Conservation (phyloP, 2,329 filamentous ascomycete species). For the Talaromyces marneffei region DNA sequence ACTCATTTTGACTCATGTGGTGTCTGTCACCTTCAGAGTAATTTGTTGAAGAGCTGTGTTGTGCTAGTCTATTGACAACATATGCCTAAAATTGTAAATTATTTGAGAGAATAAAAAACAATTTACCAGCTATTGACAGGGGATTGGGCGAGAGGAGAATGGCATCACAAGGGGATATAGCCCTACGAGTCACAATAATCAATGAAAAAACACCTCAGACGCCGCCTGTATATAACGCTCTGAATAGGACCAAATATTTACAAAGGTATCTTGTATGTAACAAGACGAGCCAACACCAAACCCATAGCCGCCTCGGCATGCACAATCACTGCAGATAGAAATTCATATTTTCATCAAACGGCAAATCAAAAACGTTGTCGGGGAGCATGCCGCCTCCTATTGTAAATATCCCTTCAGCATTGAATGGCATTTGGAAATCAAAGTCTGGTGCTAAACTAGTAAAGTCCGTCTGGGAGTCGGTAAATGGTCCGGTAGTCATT, state of each 20-base stretch:
- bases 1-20: slow-evolving; percentile 3
- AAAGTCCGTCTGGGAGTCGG: slow-evolving; percentile 18
- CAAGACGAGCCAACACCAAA: too few species aligned
- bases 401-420: slow-evolving; percentile 26
- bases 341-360: slow-evolving; percentile 13
- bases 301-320: too few species aligned
- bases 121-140: not conserved
- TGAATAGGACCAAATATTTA: not conserved
- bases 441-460: slow-evolving; percentile 23
- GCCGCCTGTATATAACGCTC: not conserved
- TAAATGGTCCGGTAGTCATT: slow-evolving; percentile 16
- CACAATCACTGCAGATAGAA: slow-evolving; percentile 5
- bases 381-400: slow-evolving; percentile 30
- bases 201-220: not conserved
- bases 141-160: not conserved
- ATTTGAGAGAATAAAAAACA: too few species aligned
- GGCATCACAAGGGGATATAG: not conserved
- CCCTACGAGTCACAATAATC: not conserved
- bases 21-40: not conserved
- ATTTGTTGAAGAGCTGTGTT: not conserved
- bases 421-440: slow-evolving; percentile 23
- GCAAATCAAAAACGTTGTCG: slow-evolving; percentile 26
- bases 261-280: not conserved
- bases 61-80: not conserved
- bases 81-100: not conserved